Evolutionary conservation across 73 alveolate species (phyloP), one percentile per base, ranked within the genome.

Genomic region (Paramecium octaurelia): DNA sequence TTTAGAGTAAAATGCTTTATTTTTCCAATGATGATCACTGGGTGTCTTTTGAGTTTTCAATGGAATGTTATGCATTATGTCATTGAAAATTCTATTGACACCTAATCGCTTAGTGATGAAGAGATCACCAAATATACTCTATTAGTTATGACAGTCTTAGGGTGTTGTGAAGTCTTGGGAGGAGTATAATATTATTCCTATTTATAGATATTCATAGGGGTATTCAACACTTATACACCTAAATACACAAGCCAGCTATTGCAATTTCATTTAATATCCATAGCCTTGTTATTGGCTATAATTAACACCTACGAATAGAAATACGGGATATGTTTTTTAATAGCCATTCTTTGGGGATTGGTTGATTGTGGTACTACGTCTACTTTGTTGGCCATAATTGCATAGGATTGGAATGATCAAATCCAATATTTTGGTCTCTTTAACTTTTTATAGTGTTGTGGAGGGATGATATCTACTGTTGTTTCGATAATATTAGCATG

Each of bases 341-440:
- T 75, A 4, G 88, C 64, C 5, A 36, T 21, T 20, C 57, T 75
- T 75, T 75, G 88, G 88, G 88, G 88, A 36, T n/a, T 75, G 2
- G 88, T 75, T 31, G 88, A 75, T 75, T 75, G 88, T 36, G 88
- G 64, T 16, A 75, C 88, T 29, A 75, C 88, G 4, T 75, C 88
- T 8, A 75, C 88, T 4, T 36, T 75, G 4, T 75, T 75, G n/a
- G 57, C 88, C n/a, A 75, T 75, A 14, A 75, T 75, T n/a, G 42
- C 88, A 1, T 31, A 36, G n/a, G 48, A 75, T 36, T 75, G 58
- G 58, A 75, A 36, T 75, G 48, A 75, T 31, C 6, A 29, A n/a
- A 36, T 75, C 18, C 18, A 40, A 36, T 31, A 31, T 36, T 75
- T 34, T 36, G 88, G 60, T 4, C 59, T 75, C 8, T 75, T 75